A percentile compares a stretch with the other conserved stretches of the same genome.
Evolutionary conservation across 2,329 filamentous ascomycete genomes (phyloP).

Genomic region (Zasmidium citrigriseum): DNA sequence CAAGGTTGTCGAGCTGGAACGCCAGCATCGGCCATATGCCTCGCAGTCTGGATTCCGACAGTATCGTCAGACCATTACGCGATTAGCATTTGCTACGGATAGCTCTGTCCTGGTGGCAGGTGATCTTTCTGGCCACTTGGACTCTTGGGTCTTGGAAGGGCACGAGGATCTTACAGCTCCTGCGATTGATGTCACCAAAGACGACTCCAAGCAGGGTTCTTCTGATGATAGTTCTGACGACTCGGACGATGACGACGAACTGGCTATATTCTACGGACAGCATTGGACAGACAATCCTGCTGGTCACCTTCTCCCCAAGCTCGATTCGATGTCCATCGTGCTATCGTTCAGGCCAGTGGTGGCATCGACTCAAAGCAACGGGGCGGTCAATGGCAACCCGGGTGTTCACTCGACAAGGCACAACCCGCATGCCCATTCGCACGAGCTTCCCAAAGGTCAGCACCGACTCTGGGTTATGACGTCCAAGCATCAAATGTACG

Average conservation of each 20-base stretch:
- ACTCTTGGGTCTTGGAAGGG: constrained; percentile 76
- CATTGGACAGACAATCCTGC: constrained; percentile 77
- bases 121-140: constrained; percentile 81
- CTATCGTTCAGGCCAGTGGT: constrained; percentile 47
- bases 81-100: constrained; percentile 76
- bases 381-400: constrained; percentile 47
- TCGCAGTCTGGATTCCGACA: constrained; percentile 54
- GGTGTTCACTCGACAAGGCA: constrained; percentile 52
- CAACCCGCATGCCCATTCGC: constrained; percentile 55
- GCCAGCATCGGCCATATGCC: constrained; percentile 25
- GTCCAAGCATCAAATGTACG: constrained; percentile 67
- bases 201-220: constrained; percentile 30
- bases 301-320: constrained; percentile 44
- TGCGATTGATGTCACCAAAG: constrained; percentile 38
- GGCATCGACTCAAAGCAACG: constrained; percentile 5
- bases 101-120: constrained; percentile 75
- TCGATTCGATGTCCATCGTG: constrained; percentile 48
- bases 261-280: constrained; percentile 58
- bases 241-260: constrained; percentile 48
- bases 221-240: constrained; percentile 29
- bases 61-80: constrained; percentile 76
- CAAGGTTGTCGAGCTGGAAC: constrained; percentile 41
- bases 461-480: constrained; percentile 63
- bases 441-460: constrained; percentile 57
- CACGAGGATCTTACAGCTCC: constrained; percentile 52